These are phyloP conservation scores for Nothophoma quercina DNA, from an alignment of 2,329 filamentous ascomycete species.

Conservation along the genomic window DNA sequence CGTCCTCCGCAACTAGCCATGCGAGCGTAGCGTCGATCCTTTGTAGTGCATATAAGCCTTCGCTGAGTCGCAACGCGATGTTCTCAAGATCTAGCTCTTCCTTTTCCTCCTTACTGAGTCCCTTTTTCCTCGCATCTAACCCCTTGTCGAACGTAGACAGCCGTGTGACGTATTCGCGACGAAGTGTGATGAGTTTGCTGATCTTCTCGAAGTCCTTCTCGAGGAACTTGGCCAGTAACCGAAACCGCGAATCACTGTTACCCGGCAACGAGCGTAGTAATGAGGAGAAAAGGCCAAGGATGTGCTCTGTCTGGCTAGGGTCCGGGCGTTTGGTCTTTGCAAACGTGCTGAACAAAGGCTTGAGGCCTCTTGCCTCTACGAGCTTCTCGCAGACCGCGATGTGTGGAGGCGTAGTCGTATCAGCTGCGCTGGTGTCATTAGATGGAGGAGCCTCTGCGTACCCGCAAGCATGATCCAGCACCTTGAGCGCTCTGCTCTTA, in stretches of 20 bases:
- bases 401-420: constrained; percentile 44
- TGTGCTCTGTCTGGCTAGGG: constrained; percentile 73
- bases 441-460: constrained; percentile 51
- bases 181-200: constrained; percentile 72
- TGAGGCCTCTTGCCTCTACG: constrained; percentile 84
- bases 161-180: constrained; percentile 72
- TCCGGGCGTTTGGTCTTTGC: constrained; percentile 85
- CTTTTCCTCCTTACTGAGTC: constrained; percentile 64
- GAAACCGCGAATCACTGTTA: constrained; percentile 78
- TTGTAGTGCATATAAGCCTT: constrained; percentile 83
- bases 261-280: constrained; percentile 81
- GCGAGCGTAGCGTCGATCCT: constrained; percentile 84
- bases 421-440: not conserved
- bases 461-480: constrained; percentile 82
- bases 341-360: constrained; percentile 84
- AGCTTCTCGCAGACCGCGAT: constrained; percentile 74
- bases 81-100: constrained; percentile 73
- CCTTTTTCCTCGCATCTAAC: constrained; percentile 66
- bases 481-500: constrained; percentile 76
- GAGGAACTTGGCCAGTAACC: constrained; percentile 90
- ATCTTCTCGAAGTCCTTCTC: constrained; percentile 94
- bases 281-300: constrained; percentile 84
- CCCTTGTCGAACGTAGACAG: constrained; percentile 69
- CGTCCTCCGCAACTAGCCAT: constrained; percentile 91
- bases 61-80: constrained; percentile 78